Conservation (phyloP, 768 basidiomycete genomes). For the Kwoniella sp. region DNA sequence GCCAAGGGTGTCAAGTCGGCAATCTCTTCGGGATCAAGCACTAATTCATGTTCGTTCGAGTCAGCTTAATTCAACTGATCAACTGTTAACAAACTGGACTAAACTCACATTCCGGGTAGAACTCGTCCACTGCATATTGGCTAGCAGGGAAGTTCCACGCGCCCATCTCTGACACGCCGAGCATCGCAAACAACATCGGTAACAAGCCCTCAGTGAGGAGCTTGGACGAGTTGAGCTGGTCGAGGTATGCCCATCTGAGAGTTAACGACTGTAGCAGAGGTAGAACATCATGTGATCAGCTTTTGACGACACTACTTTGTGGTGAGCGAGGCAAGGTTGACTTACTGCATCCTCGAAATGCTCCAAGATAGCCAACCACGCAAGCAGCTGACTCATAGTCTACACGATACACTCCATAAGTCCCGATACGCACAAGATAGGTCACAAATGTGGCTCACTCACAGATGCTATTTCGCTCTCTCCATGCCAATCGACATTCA, state of each 20-base stretch:
- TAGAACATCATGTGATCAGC: not conserved
- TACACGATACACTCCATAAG: slow-evolving; percentile 5
- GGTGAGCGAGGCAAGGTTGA: slow-evolving; percentile 11
- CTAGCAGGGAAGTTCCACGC: slow-evolving; percentile 76
- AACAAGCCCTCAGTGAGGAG: slow-evolving; percentile 70
- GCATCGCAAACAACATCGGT: slow-evolving; percentile 68
- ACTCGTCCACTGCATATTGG: slow-evolving; percentile 81
- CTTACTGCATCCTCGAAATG: slow-evolving; percentile 79
- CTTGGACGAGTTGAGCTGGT: slow-evolving; percentile 73
- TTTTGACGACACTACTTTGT: slow-evolving; percentile 9
- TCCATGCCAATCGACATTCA: slow-evolving; percentile 36
- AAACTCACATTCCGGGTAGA: slow-evolving; percentile 62
- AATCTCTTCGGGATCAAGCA: slow-evolving; percentile 47
- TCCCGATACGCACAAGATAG: not conserved
- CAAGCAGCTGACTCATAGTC: slow-evolving; percentile 61
- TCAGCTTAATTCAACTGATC: slow-evolving; percentile 9
- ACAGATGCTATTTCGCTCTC: slow-evolving; percentile 20
- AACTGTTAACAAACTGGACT: too few species aligned
- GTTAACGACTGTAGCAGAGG: slow-evolving; percentile 70
- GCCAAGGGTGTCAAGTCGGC: slow-evolving; percentile 62
- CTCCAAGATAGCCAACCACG: slow-evolving; percentile 88
- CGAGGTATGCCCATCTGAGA: slow-evolving; percentile 80
- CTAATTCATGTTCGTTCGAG: slow-evolving; percentile 19
- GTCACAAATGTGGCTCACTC: not conserved
- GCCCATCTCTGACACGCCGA: slow-evolving; percentile 67